These are phyloP conservation scores for Trichoderma aggressivum DNA, from an alignment of 2,329 filamentous ascomycete species.

Conservation along the genomic window DNA sequence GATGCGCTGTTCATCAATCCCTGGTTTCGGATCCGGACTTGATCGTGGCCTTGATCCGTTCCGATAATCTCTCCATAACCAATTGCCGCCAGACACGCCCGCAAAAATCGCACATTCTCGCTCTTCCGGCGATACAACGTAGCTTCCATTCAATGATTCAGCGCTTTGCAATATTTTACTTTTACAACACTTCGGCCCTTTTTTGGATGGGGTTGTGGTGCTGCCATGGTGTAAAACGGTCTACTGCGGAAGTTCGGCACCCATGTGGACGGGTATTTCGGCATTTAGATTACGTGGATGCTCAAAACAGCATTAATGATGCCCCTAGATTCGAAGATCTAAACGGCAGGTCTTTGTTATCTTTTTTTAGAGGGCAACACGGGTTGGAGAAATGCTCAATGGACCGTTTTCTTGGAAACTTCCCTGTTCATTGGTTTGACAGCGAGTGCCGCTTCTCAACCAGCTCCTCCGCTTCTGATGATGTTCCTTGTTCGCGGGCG, in stretches of 20 bases:
- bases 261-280: conserved; percentile 13
- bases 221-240: neutral
- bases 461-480: neutral
- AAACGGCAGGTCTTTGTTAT: conserved; percentile 9
- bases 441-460: neutral
- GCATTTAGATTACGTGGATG: neutral
- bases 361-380: neutral
- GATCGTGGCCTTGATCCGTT: neutral
- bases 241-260: conserved; percentile 14
- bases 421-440: neutral
- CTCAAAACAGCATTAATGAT: neutral
- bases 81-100: neutral
- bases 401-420: conserved; percentile 1
- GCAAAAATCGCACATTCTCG: neutral
- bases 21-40: neutral
- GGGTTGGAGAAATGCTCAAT: neutral
- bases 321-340: neutral
- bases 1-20: neutral
- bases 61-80: neutral
- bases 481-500: neutral
- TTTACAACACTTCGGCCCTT: conserved; percentile 8
- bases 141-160: neutral
- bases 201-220: neutral
- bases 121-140: neutral
- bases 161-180: neutral